Evolutionary conservation across 2,329 filamentous ascomycete genomes (phyloP).

Genomic region (Ploettnerulaceae sp.): DNA sequence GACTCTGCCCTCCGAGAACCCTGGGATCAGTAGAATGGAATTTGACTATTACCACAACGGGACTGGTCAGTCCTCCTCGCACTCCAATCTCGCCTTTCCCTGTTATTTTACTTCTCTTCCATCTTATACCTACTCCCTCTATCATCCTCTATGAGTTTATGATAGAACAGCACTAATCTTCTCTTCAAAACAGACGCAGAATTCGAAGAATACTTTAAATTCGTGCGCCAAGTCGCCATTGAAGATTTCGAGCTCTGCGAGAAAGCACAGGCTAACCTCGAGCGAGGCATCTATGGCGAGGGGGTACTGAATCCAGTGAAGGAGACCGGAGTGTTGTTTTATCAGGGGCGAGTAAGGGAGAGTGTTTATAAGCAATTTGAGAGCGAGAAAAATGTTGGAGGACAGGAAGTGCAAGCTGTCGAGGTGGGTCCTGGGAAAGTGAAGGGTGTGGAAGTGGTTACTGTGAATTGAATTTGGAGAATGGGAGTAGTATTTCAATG

Average conservation of each 20-base stretch:
- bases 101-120: too few species aligned
- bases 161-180: too few species aligned
- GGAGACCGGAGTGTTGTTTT: slow-evolving; percentile 50
- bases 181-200: slow-evolving; percentile 46
- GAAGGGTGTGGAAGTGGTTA: not conserved
- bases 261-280: slow-evolving; percentile 49
- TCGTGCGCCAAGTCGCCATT: slow-evolving; percentile 50
- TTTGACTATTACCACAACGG: slow-evolving; percentile 54
- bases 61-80: too few species aligned
- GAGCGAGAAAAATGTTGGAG: slow-evolving; percentile 13
- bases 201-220: slow-evolving; percentile 52
- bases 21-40: slow-evolving; percentile 49
- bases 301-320: slow-evolving; percentile 52
- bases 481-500: too few species aligned
- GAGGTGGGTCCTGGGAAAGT: not conserved
- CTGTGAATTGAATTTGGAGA: too few species aligned
- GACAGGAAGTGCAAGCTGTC: not conserved
- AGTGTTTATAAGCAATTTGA: slow-evolving; percentile 27
- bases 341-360: slow-evolving; percentile 29
- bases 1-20: slow-evolving; percentile 46
- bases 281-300: slow-evolving; percentile 48
- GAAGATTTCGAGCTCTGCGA: slow-evolving; percentile 55
- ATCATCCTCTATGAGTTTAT: too few species aligned
- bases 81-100: too few species aligned
- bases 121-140: too few species aligned